Evolutionary conservation across 164 flowering plant genomes (phyloP), one percentile per base, ranked within the genome.

Genomic region (Taxillus chinensis): DNA sequence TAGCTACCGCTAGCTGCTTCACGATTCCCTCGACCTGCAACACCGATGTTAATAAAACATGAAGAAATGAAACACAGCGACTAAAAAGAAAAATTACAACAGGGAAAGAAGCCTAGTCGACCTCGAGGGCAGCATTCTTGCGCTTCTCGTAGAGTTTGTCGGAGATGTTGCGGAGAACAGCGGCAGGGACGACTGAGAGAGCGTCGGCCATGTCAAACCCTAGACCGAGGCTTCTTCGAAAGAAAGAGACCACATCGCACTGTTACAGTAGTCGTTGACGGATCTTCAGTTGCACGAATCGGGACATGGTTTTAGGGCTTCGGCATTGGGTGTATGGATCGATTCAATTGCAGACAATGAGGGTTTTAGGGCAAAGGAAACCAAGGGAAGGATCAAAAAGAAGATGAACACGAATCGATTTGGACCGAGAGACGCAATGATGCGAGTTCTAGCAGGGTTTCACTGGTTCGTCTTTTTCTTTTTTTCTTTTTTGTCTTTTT

Each of bases 121-220:
- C 96, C 97, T 92, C 97, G 27, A 90, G 84, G n/a, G 98, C 98
- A 5, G 98, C 97, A 75, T 83, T 92, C 73, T 92, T 92, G 11
- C 98, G 88, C 80, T 88, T 90, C 83, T 92, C 98, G 62, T 92
- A 92, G 1, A 92, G 85, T 81, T 90, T 92, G 62, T 92, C 97
- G 9, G 95, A 75, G 39, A 92, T 84, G 65, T 85, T 88, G 8
- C 98, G 85, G 39, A 86, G 79, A 38, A 92, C 96, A 3, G 79
- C 42, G 0, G 96, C 73, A 3, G 96, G 92, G 73, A 92, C 75
- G 17, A 77, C 64, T 40, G 89, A 82, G 7, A 76, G 62, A 41
- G 79, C 82, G 54, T 92, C 91, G 27, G 81, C 95, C 88, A 83
- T 86, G 41, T 55, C 49, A 57, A 57, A 55, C 53, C 55, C 68